Evolutionary conservation across 441 rosid genomes (phyloP), one percentile per base, ranked within the genome.

Genomic region (Populus hybrid): DNA sequence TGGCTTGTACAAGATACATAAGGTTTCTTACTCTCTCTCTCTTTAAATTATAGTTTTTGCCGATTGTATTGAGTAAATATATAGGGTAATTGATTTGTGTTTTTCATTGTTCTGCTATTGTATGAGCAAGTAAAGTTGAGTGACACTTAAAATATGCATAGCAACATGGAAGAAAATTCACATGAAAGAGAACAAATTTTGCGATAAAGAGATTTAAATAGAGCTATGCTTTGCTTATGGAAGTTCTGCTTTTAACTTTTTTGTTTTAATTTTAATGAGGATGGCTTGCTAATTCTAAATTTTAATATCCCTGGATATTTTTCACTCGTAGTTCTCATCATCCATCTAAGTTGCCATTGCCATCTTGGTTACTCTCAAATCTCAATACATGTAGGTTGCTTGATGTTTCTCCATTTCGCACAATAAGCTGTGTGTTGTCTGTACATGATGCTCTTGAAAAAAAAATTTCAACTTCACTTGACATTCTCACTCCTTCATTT

Each of bases 1-100:
- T 90, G 71, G 86, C 79, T 79, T 88, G 91, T 77, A 83, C 88
- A 32, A 88, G 92, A 85, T 89, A 88, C 76, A 85, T 91, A 74
- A 89, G 95, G 95, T 92, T 75, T 65, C 73, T 76, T 8, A 34
- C 71, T 9, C 61, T 72, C 34, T 71, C 2, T 42, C n/a, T 38
- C 59, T 34, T 68, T 53, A 26, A 30, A 18, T 19, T 28, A 28
- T 36, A 53, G 14, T 12, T 53, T 28, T 38, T 74, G n/a, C 38
- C 5, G 64, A 57, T 71, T 75, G 63, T n/a, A 46, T 8, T 42
- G 28, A 4, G 38, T 26, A 24, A 14, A 18, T 3, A 16, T 28
- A 14, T 3, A 9, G 28, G 28, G 19, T n/a, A 7, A 14, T 6
- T 67, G 19, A 26, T 28, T 6, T 32, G 28, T 24, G 34, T 64